Percentiles rank a stretch among this genome's conserved stretches.
Evolutionary conservation across 306 rosid genomes (phyloP).

Genomic region (Alnus glutinosa): DNA sequence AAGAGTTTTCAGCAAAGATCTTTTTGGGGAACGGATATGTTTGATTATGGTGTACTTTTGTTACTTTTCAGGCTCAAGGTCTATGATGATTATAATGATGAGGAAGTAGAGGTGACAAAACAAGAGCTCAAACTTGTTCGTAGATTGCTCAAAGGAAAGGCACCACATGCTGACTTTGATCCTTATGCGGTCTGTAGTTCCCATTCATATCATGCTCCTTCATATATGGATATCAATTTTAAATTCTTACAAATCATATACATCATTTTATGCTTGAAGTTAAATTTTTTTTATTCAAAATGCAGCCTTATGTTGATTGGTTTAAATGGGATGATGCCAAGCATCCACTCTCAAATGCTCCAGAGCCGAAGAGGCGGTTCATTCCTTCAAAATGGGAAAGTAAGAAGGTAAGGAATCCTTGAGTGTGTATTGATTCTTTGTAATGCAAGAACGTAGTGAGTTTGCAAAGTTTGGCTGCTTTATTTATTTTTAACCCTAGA

Average conservation of each 20-base stretch:
- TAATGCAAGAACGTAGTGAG: background rate
- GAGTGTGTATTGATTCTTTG: background rate
- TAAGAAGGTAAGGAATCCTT: slow-evolving; percentile 53
- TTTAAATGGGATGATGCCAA: slow-evolving; percentile 85
- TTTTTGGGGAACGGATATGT: background rate
- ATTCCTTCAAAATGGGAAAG: slow-evolving; percentile 94
- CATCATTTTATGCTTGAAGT: slow-evolving; percentile 7
- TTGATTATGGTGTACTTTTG: slow-evolving; percentile 23
- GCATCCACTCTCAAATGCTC: slow-evolving; percentile 88
- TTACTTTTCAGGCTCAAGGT: slow-evolving; percentile 67
- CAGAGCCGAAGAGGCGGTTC: slow-evolving; percentile 96
- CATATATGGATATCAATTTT: slow-evolving; percentile 4
- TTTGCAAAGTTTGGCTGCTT: background rate
- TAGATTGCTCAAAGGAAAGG: slow-evolving; percentile 63
- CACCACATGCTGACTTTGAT: slow-evolving; percentile 84
- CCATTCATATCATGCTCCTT: slow-evolving; percentile 12
- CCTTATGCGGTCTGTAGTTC: slow-evolving; percentile 64
- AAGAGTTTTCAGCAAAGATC: slow-evolving; percentile 1
- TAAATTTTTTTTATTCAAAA: slow-evolving; percentile 19
- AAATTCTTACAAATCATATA: slow-evolving; percentile 1
- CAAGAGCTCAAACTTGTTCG: slow-evolving; percentile 63
- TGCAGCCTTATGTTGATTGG: slow-evolving; percentile 87
- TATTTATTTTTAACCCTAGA: background rate
- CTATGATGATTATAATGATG: slow-evolving; percentile 78
- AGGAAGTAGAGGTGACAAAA: slow-evolving; percentile 67